Base-by-base conservation (phyloP, 345 rosid genomes). In the Eutrema yunnanense region DNA sequence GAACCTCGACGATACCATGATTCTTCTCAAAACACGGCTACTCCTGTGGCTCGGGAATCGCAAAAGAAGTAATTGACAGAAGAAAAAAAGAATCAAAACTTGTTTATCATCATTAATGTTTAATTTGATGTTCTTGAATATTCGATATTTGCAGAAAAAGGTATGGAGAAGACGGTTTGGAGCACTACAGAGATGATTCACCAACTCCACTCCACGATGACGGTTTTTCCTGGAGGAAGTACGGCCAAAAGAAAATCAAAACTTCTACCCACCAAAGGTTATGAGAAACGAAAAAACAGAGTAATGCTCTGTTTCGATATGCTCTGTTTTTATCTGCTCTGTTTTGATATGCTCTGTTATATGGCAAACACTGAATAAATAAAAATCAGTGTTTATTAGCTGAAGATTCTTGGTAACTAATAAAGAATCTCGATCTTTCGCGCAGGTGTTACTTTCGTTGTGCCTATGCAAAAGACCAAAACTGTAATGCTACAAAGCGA, bases 161-260 rank as follows among this genome's bases (percentile, higher is more conserved):
- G 26, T 6, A 14, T 10, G 32, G 19, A 11, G 29, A 16, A 2
- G 9, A 43, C 11, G 19, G 19, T n/a, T 33, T 37, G 13, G 56
- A 43, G 38, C 11, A 26, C 4, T 44, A 43, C 56, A 63, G 1
- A 5, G 27, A 22, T 0, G 76, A 72, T 10, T 72, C 76, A 5
- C 38, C 22, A 4, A 22, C 0, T 72, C 69, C 22, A 1, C 22
- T 16, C 8, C 6, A 2, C 4, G 2, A 62, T 6, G 84, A 85
- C 27, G 84, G 83, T 8, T 60, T 62, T 48, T 37, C 61, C 2
- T 85, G 88, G 88, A 79, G 88, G 53, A 85, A 85, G 58, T 85
- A 85, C 44, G 88, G 86, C 4, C 84, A 85, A 74, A 82, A 82
- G 43, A 33, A 58, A 3, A 85, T 85, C 65, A 82, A 47, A 29